These are phyloP conservation scores for Macrocybe gigantea DNA, from an alignment of 768 basidiomycete genomes.

Conservation along the genomic window DNA sequence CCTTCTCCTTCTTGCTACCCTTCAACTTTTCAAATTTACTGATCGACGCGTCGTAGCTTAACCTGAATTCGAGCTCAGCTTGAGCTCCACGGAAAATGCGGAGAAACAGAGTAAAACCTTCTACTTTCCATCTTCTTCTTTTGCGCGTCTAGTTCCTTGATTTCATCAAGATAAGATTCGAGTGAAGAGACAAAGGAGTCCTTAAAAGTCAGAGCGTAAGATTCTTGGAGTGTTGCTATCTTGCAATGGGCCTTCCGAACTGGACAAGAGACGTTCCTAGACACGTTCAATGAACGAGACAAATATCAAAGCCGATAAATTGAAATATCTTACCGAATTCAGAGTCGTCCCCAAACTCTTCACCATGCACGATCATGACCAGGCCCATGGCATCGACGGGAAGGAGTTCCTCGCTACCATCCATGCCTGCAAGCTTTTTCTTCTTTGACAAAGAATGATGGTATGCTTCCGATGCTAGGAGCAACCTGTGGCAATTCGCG, in stretches of 20 bases:
- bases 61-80: conserved; percentile 30
- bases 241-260: conserved; percentile 84
- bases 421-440: conserved; percentile 57
- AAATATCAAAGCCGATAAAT: not conserved
- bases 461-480: conserved; percentile 66
- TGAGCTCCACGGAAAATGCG: not conserved
- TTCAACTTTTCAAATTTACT: conserved; percentile 65
- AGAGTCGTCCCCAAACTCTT: conserved; percentile 74
- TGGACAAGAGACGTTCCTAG: conserved; percentile 68
- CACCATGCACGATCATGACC: conserved; percentile 83
- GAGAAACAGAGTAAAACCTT: conserved; percentile 39
- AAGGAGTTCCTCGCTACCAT: conserved; percentile 65
- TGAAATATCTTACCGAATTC: conserved; percentile 47
- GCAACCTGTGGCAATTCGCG: conserved; percentile 41
- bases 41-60: conserved; percentile 72
- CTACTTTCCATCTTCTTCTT: conserved; percentile 86
- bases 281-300: not conserved
- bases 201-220: conserved; percentile 64
- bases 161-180: conserved; percentile 58
- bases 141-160: conserved; percentile 77
- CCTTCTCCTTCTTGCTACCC: conserved; percentile 77
- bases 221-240: conserved; percentile 79
- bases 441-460: conserved; percentile 70
- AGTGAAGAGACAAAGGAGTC: conserved; percentile 71
- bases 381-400: conserved; percentile 76